Evolutionary conservation across 2,329 filamentous ascomycete species (phyloP), one percentile per base, ranked within the genome.

Genomic region (Neobulgaria alba): DNA sequence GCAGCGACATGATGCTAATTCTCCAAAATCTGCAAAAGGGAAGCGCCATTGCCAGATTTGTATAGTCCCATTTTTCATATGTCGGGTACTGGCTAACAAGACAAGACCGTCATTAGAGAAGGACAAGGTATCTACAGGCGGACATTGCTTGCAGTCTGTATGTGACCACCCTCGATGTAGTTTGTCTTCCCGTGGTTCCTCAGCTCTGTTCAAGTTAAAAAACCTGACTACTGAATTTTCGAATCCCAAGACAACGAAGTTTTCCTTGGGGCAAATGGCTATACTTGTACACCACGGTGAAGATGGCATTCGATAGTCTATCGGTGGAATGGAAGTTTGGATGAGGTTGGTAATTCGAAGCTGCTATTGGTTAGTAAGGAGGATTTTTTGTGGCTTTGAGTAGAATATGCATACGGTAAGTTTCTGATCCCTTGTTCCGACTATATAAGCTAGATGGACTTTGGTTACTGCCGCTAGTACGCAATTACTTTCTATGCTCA

Each of bases 301-400:
- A 3, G 63, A 62, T 10, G 63, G 52, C 53, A 67, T 63, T 12
- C 59, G 57, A 38, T 66, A 64, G 39, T 67, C 63, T 3, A 65
- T 56, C 2, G 55, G 49, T 3, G 56, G 49, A 2, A 49, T 45
- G 1, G 55, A 53, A 7, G 57, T 54, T 32, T 63, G 57, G 4
- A 54, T 43, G 1, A 66, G 50, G 39, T 65, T 61, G 2, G 64
- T 51, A 21, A 67, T 60, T 31, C 61, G 59, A 23, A 67, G 52
- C 63, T 66, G 42, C 5, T 12, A 29, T 37, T 42, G 36, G 10
- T 36, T 10, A 5, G 12, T 30, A n/a, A 14, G 12, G 9, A 10
- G 4, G 17, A 4, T 10, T n/a, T n/a, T n/a, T n/a, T n/a, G n/a
- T n/a, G n/a, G n/a, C n/a, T n/a, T n/a, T 10, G 4, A 9, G 12